Evolutionary conservation across 2,329 filamentous ascomycete genomes (phyloP).

Genomic region (Talaromyces atroroseus): DNA sequence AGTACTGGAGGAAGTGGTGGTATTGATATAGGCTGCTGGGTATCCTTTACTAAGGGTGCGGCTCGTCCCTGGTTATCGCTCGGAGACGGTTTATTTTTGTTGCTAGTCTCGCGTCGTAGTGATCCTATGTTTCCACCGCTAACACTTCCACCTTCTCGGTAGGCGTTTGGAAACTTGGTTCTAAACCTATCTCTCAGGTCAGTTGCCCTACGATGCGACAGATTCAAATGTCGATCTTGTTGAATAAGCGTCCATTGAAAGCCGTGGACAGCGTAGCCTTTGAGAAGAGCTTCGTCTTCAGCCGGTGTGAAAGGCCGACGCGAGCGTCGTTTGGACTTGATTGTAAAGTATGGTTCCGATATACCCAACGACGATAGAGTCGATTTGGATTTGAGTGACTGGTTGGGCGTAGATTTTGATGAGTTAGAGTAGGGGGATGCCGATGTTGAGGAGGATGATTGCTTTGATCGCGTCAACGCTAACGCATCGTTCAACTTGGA

Average conservation of each 20-base stretch:
- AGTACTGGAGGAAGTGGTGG: neutral
- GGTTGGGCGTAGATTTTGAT: conserved; percentile 22
- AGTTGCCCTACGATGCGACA: conserved; percentile 50
- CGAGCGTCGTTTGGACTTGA: conserved; percentile 47
- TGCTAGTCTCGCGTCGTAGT: conserved; percentile 6
- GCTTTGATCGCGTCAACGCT: conserved; percentile 1
- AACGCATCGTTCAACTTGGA: conserved; percentile 5
- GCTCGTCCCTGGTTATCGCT: neutral
- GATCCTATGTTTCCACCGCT: conserved; percentile 25
- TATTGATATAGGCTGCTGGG: neutral
- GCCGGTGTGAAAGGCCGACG: conserved; percentile 51
- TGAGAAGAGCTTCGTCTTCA: conserved; percentile 55
- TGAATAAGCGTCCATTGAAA: conserved; percentile 57
- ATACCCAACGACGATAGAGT: conserved; percentile 42
- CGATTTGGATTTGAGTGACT: conserved; percentile 29
- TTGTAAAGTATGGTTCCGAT: conserved; percentile 41
- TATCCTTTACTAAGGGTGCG: neutral
- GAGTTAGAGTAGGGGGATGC: conserved; percentile 12
- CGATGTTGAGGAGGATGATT: neutral
- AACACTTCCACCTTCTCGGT: conserved; percentile 42
- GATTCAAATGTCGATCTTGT: conserved; percentile 48
- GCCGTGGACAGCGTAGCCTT: conserved; percentile 55
- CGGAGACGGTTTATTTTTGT: neutral
- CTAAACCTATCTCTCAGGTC: conserved; percentile 59
- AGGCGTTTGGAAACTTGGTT: conserved; percentile 54